Evolutionary conservation across 2,329 filamentous ascomycete species (phyloP), one percentile per base, ranked within the genome.

Genomic region (Akanthomyces lecanii): DNA sequence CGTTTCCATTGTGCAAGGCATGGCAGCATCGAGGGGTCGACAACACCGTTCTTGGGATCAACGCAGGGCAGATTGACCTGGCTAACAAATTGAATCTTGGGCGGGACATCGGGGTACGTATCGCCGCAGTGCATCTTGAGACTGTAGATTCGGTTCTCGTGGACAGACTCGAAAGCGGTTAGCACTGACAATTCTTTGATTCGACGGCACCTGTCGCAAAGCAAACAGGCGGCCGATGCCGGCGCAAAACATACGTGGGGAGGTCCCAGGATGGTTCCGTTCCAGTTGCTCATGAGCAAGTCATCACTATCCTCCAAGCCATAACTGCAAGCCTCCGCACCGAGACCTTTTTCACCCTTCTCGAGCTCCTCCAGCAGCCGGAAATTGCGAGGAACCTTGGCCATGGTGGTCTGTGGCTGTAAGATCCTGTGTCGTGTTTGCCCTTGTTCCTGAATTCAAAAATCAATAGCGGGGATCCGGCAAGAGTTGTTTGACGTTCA

Each of bases 61-160:
- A 99, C 95, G 72, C 94, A 96, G 30, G 95, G 95, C n/a, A 98
- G 85, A 79, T 98, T 97, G 79, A 99, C 89, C 77, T 92, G 90
- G 71, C 90, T 97, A 71, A 95, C 87, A 78, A 99, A 99, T 72
- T 94, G 88, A 71, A 99, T 91, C 58, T 89, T 87, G 0, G 95
- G 95, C 52, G 95, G 95, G 66, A 85, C 81, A 74, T 97, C 92
- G 59, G 95, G 95, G 76, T 99, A 99, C 63, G 90, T 82, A 55
- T 87, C 83, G 66, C 92, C 93, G 80, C 95, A 99, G 80, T 96
- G 89, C 81, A 99, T 97, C 78, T 94, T 96, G 71, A 99, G 85
- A 69, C 92, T 96, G 83, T 99, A 99, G 80, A 99, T 99, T 72
- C 95, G 90, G 79, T 99, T 99, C 82, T 99, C 95, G 76, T 98